Conservation (phyloP, 2,329 filamentous ascomycete species). For the Alternaria metachromatica region DNA sequence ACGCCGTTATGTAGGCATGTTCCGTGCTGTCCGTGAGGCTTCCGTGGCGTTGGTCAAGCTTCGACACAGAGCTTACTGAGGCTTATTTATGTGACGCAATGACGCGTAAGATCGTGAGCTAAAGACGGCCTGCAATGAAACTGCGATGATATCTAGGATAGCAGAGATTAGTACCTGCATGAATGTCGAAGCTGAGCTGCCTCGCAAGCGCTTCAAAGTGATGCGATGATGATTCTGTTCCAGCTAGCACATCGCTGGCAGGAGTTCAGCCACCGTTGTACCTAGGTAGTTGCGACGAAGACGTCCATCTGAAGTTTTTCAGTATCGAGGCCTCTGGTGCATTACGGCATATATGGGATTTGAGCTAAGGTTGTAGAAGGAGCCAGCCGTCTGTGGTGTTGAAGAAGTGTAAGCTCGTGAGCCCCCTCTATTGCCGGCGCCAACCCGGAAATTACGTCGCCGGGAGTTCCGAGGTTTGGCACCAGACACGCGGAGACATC, state of each 20-base stretch:
- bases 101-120: background rate
- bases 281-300: background rate
- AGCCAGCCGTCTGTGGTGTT: background rate
- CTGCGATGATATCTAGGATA: background rate
- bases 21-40: background rate
- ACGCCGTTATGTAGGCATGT: background rate
- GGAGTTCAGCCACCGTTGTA: background rate
- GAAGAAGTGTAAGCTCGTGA: background rate
- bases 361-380: background rate
- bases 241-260: background rate
- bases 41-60: conserved; percentile 2
- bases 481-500: background rate
- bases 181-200: background rate
- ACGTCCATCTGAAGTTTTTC: background rate
- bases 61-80: background rate
- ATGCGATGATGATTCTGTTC: background rate
- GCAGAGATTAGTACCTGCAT: background rate
- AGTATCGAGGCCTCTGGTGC: background rate
- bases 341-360: background rate
- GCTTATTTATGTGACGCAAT: background rate
- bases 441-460: background rate
- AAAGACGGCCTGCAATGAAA: background rate
- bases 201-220: background rate
- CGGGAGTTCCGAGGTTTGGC: background rate
- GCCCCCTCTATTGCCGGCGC: background rate